Conservation (phyloP, 2,329 filamentous ascomycete species). For the Sporothrix variecibatus region DNA sequence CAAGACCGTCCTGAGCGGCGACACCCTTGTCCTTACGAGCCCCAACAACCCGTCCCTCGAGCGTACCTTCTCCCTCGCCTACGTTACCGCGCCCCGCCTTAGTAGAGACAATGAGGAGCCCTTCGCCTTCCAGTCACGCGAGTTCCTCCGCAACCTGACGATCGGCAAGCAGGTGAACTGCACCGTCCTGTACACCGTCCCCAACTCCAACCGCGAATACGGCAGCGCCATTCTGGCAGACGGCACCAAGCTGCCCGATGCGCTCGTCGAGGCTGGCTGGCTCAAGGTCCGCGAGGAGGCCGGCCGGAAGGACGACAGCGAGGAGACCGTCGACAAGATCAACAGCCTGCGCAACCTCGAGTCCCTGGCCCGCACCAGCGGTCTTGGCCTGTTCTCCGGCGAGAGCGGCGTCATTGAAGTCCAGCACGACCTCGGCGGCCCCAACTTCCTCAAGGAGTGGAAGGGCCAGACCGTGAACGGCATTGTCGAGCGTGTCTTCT, state of each 20-base stretch:
- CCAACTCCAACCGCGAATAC: conserved; percentile 83
- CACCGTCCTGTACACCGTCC: conserved; percentile 82
- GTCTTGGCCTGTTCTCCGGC: conserved; percentile 78
- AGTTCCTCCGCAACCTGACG: conserved; percentile 80
- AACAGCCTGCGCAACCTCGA: conserved; percentile 79
- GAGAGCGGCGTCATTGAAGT: conserved; percentile 70
- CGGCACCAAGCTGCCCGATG: conserved; percentile 76
- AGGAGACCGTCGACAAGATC: conserved; percentile 70
- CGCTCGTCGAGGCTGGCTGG: conserved; percentile 85
- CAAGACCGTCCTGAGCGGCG: conserved; percentile 92
- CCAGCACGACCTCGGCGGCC: conserved; percentile 76
- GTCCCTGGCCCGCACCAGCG: conserved; percentile 72
- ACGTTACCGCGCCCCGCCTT: conserved; percentile 84
- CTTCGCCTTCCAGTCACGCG: conserved; percentile 90
- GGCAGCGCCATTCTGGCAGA: conserved; percentile 76
- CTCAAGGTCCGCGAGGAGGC: conserved; percentile 92
- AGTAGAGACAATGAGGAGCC: conserved; percentile 89
- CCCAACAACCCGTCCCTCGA: conserved; percentile 80
- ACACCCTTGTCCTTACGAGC: conserved; percentile 83
- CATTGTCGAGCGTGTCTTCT: conserved; percentile 87
- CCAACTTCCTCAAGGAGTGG: conserved; percentile 78
- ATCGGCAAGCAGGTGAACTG: conserved; percentile 89
- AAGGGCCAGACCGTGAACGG: conserved; percentile 84
- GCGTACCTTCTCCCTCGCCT: conserved; percentile 85
- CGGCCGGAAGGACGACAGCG: conserved; percentile 83